Evolutionary conservation across 2,329 filamentous ascomycete species (phyloP), one percentile per base, ranked within the genome.

Genomic region (Achaetomium macrosporum): DNA sequence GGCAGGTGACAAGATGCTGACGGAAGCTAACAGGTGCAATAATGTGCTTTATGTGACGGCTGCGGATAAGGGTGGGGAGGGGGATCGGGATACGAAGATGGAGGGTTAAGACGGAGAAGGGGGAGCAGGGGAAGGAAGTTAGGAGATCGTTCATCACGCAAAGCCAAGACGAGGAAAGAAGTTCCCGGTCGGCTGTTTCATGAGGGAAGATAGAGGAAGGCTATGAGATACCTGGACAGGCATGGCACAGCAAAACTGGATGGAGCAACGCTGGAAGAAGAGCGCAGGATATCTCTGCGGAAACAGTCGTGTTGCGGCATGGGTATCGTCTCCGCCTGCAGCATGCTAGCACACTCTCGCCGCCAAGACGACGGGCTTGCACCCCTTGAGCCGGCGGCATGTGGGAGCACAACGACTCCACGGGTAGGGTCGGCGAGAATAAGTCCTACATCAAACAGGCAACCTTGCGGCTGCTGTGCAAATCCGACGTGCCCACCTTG

Each of bases 1-100:
- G 13, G 10, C 19, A 8, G 41, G 5, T 13, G 19, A 13, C 16
- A 20, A 20, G 4, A 39, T 20, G 19, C 25, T 25, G 7, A 25
- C 42, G 7, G 31, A 40, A 42, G 25, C 41, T 16, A 16, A 30
- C 40, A 66, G 66, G 37, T 62, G 62, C 57, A 97, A 97, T 74
- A 97, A 97, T 67, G 92, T 97, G n/a, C 78, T 97, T 43, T 97
- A 90, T 87, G 92, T 97, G 62, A 78, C 81, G 59, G 76, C 75
- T 48, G 81, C 79, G 46, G 76, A 78, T 52, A 67, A 74, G 54
- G 74, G 72, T 54, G 73, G 75, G 50, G 70, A 73, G 25, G 75
- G 69, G 40, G 80, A 82, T 59, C 74, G 69, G 40, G 81, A 83
- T 59, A 75, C 74, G n/a, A 77, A 75, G 59, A 84, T 85, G 79